Evolutionary conservation across 768 basidiomycete genomes (phyloP).

Genomic region (Naganishia friedmannii): DNA sequence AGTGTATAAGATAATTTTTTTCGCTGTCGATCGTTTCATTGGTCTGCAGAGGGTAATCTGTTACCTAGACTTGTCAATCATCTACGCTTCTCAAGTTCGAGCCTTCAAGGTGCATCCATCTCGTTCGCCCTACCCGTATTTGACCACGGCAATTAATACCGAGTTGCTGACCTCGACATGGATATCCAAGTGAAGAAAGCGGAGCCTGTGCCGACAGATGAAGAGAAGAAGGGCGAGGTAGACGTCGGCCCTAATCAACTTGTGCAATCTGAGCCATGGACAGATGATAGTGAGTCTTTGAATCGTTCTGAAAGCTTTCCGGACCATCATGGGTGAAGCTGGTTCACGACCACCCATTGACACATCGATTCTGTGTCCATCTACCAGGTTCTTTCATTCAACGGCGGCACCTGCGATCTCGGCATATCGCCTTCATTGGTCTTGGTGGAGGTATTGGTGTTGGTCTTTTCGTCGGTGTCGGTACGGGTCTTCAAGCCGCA

Average conservation of each 20-base stretch:
- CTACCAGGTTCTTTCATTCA: conserved; percentile 18
- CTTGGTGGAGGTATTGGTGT: conserved; percentile 53
- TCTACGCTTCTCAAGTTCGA: no score
- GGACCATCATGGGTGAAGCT: background rate
- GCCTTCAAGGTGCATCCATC: no score
- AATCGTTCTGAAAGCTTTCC: background rate
- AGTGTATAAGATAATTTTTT: no score
- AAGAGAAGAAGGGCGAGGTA: conserved; percentile 12
- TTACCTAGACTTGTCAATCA: no score
- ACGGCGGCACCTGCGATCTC: conserved; percentile 25
- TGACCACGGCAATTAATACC: no score
- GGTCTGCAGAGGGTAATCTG: no score
- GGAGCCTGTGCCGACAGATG: background rate
- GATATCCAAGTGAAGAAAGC: background rate
- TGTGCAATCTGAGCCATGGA: conserved; percentile 17
- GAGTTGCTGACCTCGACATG: background rate
- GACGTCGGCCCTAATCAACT: background rate
- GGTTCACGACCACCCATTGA: background rate
- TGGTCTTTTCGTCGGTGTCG: conserved; percentile 62
- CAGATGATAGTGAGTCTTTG: conserved; percentile 8
- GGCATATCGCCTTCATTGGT: conserved; percentile 35
- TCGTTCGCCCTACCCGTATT: no score
- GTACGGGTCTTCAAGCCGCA: conserved; percentile 56
- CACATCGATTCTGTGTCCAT: background rate
- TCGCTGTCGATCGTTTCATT: no score